Conservation (phyloP, 148 eudicot species). For the Cornus florida region DNA sequence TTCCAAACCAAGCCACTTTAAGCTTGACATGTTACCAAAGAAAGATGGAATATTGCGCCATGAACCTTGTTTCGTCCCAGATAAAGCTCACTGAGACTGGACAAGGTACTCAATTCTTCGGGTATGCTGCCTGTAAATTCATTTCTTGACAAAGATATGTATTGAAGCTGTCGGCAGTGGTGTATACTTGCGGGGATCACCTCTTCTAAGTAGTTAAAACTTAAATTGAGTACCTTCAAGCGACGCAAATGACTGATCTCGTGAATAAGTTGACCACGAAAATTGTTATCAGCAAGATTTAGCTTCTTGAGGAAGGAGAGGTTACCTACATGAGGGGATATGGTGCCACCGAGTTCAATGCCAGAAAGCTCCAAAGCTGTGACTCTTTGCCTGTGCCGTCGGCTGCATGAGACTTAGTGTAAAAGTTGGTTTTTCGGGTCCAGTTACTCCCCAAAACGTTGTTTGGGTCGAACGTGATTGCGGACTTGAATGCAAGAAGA, state of each 20-base stretch:
- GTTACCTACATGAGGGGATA: slow-evolving; percentile 13
- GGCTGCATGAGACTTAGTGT: too few relatives aligned
- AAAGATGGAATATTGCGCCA: slow-evolving; percentile 14
- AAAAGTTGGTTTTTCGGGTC: too few relatives aligned
- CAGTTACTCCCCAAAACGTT: too few relatives aligned
- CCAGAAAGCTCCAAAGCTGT: too few relatives aligned
- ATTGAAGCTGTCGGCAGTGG: neutral
- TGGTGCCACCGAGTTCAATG: neutral
- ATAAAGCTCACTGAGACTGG: neutral
- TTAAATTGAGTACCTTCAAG: too few relatives aligned
- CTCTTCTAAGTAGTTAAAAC: neutral
- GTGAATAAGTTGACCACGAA: slow-evolving; percentile 7
- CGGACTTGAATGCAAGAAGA: too few relatives aligned
- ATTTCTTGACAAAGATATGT: neutral
- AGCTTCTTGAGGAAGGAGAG: neutral
- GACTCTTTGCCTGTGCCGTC: too few relatives aligned
- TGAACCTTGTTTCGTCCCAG: slow-evolving; percentile 9
- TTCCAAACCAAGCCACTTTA: neutral
- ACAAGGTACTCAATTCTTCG: neutral
- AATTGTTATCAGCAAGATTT: slow-evolving; percentile 17
- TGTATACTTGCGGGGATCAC: slow-evolving; percentile 2
- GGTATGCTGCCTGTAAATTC: neutral
- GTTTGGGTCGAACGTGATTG: too few relatives aligned
- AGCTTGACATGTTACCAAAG: slow-evolving; percentile 6
- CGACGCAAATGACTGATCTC: too few relatives aligned